Percentiles rank a stretch among this genome's conserved stretches.
These are phyloP conservation scores for Talaromyces funiculosus DNA, from an alignment of 2,329 filamentous ascomycete genomes.

Conservation along the genomic window DNA sequence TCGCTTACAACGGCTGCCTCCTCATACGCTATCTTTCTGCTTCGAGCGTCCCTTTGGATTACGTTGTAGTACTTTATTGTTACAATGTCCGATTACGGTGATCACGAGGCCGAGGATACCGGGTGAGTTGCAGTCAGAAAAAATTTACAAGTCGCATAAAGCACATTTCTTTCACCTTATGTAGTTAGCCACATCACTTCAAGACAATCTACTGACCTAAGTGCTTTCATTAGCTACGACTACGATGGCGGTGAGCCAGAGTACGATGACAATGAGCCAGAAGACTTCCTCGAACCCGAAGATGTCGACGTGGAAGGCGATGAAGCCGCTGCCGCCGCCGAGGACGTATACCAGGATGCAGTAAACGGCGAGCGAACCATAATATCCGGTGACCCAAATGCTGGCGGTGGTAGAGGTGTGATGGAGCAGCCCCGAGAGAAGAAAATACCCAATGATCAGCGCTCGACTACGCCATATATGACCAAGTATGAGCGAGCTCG, in stretches of 20 bases:
- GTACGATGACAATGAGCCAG: slow-evolving; percentile 64
- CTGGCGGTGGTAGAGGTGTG: slow-evolving; percentile 46
- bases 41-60: neutral
- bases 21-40: neutral
- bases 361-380: slow-evolving; percentile 38
- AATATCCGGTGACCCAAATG: slow-evolving; percentile 49
- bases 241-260: slow-evolving; percentile 53
- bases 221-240: slow-evolving; percentile 34
- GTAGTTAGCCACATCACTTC: neutral
- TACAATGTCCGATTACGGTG: slow-evolving; percentile 68
- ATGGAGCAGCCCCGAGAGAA: slow-evolving; percentile 62
- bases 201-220: slow-evolving; percentile 22
- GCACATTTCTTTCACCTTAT: neutral
- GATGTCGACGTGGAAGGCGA: slow-evolving; percentile 52
- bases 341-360: slow-evolving; percentile 32
- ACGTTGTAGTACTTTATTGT: neutral
- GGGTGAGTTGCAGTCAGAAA: slow-evolving; percentile 43
- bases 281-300: slow-evolving; percentile 54
- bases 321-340: slow-evolving; percentile 30
- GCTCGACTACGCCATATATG: slow-evolving; percentile 96
- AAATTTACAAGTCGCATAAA: neutral
- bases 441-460: slow-evolving; percentile 82
- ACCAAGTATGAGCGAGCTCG: slow-evolving; percentile 97
- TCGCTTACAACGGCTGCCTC: neutral
- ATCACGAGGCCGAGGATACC: slow-evolving; percentile 56